These are phyloP conservation scores for Salvia miltiorrhiza DNA, from an alignment of 257 asterid genomes.

Conservation along the genomic window DNA sequence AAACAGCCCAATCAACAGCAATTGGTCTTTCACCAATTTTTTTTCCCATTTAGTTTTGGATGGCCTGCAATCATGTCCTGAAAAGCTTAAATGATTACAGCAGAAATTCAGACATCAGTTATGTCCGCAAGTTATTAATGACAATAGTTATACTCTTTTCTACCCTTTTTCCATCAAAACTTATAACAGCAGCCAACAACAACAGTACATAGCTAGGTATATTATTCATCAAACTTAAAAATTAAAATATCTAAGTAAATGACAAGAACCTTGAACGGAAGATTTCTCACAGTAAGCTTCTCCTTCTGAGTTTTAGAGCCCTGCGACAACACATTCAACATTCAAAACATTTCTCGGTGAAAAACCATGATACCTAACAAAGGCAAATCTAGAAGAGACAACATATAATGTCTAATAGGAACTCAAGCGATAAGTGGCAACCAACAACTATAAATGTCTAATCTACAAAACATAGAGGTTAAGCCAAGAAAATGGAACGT, in stretches of 20 bases:
- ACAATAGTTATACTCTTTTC: not conserved
- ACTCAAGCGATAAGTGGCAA: not conserved
- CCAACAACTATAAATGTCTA: not conserved
- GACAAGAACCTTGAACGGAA: conserved; percentile 79
- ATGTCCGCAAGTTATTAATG: not conserved
- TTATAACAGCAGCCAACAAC: not conserved
- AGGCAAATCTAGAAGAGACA: not conserved
- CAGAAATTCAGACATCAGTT: not conserved
- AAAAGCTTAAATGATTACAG: not conserved
- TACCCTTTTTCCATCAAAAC: not conserved
- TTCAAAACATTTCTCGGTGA: conserved; percentile 3
- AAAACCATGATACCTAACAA: not conserved
- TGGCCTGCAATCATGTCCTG: conserved; percentile 48
- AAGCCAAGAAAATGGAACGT: not conserved
- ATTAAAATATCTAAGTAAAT: conserved; percentile 12
- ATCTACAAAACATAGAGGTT: not conserved
- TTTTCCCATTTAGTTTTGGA: conserved; percentile 75
- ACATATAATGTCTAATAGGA: not conserved
- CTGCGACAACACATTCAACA: conserved; percentile 40
- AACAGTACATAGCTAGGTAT: not conserved
- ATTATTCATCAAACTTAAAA: conserved; percentile 1
- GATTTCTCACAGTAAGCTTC: conserved; percentile 92
- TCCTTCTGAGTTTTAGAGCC: conserved; percentile 92
- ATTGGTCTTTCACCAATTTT: conserved; percentile 64
- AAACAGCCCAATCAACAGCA: conserved; percentile 96